A percentile compares a stretch with the other conserved stretches of the same genome.
Evolutionary conservation across 495 filamentous ascomycete species (phyloP).

Genomic region (Trichoderma gamsii): DNA sequence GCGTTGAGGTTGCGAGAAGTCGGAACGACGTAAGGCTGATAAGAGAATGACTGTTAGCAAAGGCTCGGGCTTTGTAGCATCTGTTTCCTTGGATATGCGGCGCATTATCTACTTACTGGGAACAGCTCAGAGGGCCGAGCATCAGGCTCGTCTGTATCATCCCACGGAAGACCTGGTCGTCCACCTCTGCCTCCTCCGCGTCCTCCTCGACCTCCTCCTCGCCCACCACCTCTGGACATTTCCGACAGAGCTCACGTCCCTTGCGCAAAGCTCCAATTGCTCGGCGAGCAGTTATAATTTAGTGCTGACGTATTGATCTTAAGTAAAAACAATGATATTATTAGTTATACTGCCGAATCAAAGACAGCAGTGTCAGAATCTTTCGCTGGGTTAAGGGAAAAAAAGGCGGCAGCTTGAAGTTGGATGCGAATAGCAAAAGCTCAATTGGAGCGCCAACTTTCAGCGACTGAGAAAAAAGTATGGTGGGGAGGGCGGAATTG

Average conservation of each 20-base stretch:
- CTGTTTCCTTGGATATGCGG: neutral
- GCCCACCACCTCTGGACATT: slow-evolving; percentile 12
- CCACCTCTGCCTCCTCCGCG: slow-evolving; percentile 30
- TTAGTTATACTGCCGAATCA: too few species aligned
- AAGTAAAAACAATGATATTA: too few species aligned
- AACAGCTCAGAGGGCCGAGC: slow-evolving; percentile 38
- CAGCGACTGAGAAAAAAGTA: slow-evolving; percentile 18
- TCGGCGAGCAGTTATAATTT: neutral
- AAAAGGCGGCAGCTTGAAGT: neutral
- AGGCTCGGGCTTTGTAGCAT: neutral
- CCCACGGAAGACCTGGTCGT: slow-evolving; percentile 30
- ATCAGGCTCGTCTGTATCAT: slow-evolving; percentile 31
- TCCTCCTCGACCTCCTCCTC: slow-evolving; percentile 30
- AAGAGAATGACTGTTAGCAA: neutral
- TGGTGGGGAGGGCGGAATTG: slow-evolving; percentile 17
- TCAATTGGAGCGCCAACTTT: slow-evolving; percentile 16
- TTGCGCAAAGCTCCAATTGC: neutral
- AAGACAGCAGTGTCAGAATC: neutral
- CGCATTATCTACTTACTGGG: slow-evolving; percentile 26
- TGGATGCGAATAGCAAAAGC: neutral
- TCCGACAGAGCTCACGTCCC: neutral
- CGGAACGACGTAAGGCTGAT: slow-evolving; percentile 38
- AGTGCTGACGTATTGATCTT: too few species aligned
- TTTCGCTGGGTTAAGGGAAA: neutral
- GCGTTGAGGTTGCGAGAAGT: slow-evolving; percentile 31